phyloP scores from a whole-genome alignment of 106 monocot species.

The Dioscorea zingiberensis region DNA sequence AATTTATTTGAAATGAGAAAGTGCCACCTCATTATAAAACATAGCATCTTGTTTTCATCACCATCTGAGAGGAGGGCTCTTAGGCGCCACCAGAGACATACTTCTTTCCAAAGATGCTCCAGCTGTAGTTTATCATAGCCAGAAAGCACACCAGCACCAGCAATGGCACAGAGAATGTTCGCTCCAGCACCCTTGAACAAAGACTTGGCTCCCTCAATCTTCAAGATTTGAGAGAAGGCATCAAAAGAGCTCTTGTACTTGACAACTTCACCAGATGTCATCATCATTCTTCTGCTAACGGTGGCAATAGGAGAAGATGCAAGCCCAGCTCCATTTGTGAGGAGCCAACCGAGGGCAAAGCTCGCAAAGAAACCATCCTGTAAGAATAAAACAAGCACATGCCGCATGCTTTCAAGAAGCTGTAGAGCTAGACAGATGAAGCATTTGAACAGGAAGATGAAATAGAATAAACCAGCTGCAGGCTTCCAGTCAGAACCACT shows the following conservation, averaged over 20 bases:
- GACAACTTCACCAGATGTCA: constrained; percentile 22
- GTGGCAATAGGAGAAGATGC: constrained; percentile 20
- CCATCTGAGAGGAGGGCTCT: neutral
- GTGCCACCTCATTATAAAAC: no score
- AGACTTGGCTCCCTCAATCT: constrained; percentile 35
- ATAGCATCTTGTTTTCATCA: no score
- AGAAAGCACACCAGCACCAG: constrained; percentile 35
- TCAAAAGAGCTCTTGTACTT: constrained; percentile 23
- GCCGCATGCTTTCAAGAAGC: no score
- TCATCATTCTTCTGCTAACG: constrained; percentile 24
- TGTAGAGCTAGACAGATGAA: no score
- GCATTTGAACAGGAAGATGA: neutral
- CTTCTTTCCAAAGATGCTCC: constrained; percentile 32
- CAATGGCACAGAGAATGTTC: constrained; percentile 26
- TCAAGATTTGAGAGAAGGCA: constrained; percentile 25
- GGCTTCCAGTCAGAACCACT: constrained; percentile 18
- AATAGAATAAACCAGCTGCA: constrained; percentile 8
- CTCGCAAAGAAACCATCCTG: constrained; percentile 39
- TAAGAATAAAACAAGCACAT: neutral
- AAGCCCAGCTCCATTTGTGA: constrained; percentile 18
- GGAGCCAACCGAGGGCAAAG: constrained; percentile 20
- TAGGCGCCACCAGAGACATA: constrained; percentile 29
- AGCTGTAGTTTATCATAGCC: constrained; percentile 35
- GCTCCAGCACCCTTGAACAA: constrained; percentile 31
- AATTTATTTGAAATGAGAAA: no score